Evolutionary conservation across 139 green algal genomes (phyloP).

Genomic region (Tetraselmis striata): DNA sequence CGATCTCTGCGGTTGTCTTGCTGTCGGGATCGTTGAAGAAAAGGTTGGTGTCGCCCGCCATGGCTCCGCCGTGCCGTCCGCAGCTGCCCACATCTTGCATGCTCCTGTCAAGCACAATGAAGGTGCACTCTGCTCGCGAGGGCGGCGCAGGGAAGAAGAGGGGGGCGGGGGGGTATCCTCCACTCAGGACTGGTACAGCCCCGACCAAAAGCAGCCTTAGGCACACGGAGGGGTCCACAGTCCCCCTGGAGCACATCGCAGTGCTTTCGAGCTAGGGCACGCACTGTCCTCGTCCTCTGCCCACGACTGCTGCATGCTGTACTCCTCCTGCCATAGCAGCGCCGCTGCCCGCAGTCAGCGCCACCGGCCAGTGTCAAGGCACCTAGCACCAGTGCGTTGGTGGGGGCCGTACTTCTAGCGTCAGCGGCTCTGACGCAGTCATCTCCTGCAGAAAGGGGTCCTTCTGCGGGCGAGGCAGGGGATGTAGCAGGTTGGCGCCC

Average conservation of each 20-base stretch:
- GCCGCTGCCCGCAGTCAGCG: no score
- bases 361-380: no score
- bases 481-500: no score
- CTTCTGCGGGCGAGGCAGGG: constrained; percentile 20
- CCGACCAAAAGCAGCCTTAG: no score
- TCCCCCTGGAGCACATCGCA: no score
- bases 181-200: no score
- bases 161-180: no score
- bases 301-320: constrained; percentile 73
- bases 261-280: not conserved
- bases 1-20: constrained; percentile 30
- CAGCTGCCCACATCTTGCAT: constrained; percentile 16
- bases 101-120: constrained; percentile 63
- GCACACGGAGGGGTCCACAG: no score
- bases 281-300: constrained; percentile 52
- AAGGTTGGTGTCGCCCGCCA: constrained; percentile 51
- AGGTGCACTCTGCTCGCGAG: constrained; percentile 71
- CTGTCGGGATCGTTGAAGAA: constrained; percentile 47
- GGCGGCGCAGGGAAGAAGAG: no score
- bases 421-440: constrained; percentile 70
- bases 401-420: constrained; percentile 23
- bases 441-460: constrained; percentile 52
- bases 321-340: constrained; percentile 55
- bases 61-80: constrained; percentile 21
- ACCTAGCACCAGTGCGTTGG: no score